Base-by-base conservation (phyloP, 345 rosid genomes). In the Bretschneidera sinensis region DNA sequence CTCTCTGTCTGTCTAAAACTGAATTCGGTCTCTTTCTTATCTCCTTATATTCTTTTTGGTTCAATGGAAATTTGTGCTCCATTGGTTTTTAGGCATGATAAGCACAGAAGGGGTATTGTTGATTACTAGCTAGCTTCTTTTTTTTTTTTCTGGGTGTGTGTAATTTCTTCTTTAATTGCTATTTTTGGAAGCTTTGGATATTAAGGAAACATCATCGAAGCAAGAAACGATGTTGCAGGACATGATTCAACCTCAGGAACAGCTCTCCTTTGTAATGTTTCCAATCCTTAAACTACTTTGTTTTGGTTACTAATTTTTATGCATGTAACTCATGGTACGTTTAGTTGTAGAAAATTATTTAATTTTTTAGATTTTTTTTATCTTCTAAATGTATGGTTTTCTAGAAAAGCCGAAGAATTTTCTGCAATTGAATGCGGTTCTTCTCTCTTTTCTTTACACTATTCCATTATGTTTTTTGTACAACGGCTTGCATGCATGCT, bases 221-320 rank as follows among this genome's bases (percentile, higher is more conserved):
- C 47, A 45, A 51, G 0, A 15, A 28, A 76, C 21, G 48, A 81
- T 76, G 86, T 76, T 81, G 81, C 76, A 71, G 56, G 74, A 74
- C 76, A 62, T 69, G 63, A 59, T 76, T 67, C 76, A 63, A 64
- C 79, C 70, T 15, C 70, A 62, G 21, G 71, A 76, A 24, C 83
- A 78, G 48, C 73, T 69, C 54, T 64, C 65, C 2, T 66, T 74
- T 47, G 79, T 78, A 71, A 69, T 74, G 51, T 24, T 63, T 64
- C 19, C 0, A 22, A 20, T 53, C 64, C 47, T 54, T 4, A 9
- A 54, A n/a, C n/a, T n/a, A 22, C 25, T 5, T 11, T 31, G 21
- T 16, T 24, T 13, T 0, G 5, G 5, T 20, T 20, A 17, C n/a
- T 54, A 13, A 15, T 17, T 17, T 50, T 54, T 20, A 28, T 54